These are phyloP conservation scores for Zasmidium angulare DNA, from an alignment of 2,329 filamentous ascomycete species.

Conservation along the genomic window DNA sequence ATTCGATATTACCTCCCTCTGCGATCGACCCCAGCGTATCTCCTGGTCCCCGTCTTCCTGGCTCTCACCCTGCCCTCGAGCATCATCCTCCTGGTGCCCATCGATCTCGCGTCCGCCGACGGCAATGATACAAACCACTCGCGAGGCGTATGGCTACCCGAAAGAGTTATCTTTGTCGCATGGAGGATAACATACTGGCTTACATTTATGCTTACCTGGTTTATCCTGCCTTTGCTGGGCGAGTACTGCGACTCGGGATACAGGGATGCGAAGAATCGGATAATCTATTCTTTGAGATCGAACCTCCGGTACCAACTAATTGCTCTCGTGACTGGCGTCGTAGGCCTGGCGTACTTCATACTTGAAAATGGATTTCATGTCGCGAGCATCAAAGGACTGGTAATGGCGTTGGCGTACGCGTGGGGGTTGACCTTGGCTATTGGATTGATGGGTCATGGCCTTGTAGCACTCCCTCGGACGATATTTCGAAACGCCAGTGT, in stretches of 20 bases:
- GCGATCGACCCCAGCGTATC: constrained; percentile 84
- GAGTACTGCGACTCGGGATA: constrained; percentile 96
- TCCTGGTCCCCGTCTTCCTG: constrained; percentile 90
- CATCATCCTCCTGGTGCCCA: constrained; percentile 88
- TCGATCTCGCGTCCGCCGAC: constrained; percentile 85
- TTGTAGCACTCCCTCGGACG: constrained; percentile 83
- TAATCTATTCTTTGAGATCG: constrained; percentile 79
- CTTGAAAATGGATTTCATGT: constrained; percentile 72
- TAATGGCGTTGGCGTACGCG: constrained; percentile 93
- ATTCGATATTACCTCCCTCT: constrained; percentile 88
- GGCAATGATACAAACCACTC: constrained; percentile 39
- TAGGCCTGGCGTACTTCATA: constrained; percentile 81
- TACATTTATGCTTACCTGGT: constrained; percentile 94
- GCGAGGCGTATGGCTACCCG: constrained; percentile 83
- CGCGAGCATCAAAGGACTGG: constrained; percentile 72
- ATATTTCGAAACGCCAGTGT: constrained; percentile 79
- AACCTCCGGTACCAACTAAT: constrained; percentile 90
- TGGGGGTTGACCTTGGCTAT: constrained; percentile 91
- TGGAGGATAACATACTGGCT: constrained; percentile 98
- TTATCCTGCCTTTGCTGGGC: constrained; percentile 86
- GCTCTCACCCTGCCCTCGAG: constrained; percentile 90
- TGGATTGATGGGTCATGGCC: constrained; percentile 94
- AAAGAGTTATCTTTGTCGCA: constrained; percentile 74
- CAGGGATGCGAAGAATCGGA: constrained; percentile 75
- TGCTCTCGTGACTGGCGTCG: constrained; percentile 66